Conservation (phyloP, 2,329 filamentous ascomycete species). For the Xylariaceae sp. region DNA sequence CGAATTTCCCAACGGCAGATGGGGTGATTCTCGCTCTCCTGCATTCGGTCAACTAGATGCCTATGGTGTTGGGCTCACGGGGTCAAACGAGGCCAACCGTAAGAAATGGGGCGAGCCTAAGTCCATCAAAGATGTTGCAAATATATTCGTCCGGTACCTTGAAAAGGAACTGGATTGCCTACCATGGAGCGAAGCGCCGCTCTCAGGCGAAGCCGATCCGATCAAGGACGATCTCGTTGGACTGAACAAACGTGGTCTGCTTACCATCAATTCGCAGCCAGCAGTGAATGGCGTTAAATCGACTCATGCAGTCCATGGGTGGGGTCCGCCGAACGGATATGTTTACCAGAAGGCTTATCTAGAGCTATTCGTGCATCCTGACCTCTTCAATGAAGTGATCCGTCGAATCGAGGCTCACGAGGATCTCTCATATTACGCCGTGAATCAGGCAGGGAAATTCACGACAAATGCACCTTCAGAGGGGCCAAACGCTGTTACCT, state of each 20-base stretch:
- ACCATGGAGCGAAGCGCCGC: constrained; percentile 92
- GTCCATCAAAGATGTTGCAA: constrained; percentile 78
- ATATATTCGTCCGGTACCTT: constrained; percentile 86
- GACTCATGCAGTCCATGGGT: constrained; percentile 84
- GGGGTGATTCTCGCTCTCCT: constrained; percentile 95
- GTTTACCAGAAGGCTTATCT: constrained; percentile 99
- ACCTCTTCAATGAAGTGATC: constrained; percentile 78
- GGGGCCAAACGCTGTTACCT: constrained; percentile 96
- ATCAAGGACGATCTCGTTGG: constrained; percentile 79
- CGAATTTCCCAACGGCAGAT: constrained; percentile 97
- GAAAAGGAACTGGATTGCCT: constrained; percentile 79
- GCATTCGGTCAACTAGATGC: constrained; percentile 95
- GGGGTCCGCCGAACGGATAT: constrained; percentile 93
- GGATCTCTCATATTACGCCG: constrained; percentile 92
- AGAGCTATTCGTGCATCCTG: constrained; percentile 84
- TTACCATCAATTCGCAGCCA: constrained; percentile 98
- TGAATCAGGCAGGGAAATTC: constrained; percentile 81
- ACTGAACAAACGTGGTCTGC: constrained; percentile 83
- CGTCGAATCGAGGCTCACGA: constrained; percentile 76
- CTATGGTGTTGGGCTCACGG: constrained; percentile 91
- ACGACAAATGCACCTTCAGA: constrained; percentile 84
- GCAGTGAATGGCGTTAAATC: constrained; percentile 92
- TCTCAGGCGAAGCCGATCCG: constrained; percentile 79
- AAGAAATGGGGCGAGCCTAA: constrained; percentile 91
- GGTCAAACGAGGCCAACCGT: constrained; percentile 93